A percentile compares a stretch with the other conserved stretches of the same genome.
Conservation (phyloP, 2,329 filamentous ascomycete species). For the Trichoderma aggressivum region DNA sequence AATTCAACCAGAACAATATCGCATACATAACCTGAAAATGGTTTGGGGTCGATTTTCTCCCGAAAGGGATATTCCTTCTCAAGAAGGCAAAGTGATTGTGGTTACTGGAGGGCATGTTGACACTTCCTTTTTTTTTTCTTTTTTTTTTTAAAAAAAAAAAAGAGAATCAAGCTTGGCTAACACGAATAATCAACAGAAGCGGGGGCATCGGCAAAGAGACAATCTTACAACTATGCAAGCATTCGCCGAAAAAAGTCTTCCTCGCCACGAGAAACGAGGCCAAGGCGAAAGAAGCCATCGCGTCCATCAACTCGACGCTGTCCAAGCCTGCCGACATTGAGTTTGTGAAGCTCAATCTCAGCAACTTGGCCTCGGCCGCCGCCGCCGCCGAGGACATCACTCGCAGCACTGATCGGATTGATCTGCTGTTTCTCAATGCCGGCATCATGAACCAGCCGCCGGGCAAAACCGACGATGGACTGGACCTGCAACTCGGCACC, state of each 20-base stretch:
- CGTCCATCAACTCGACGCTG: slow-evolving; percentile 30
- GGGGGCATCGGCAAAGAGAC: slow-evolving; percentile 29
- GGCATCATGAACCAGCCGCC: slow-evolving; percentile 42
- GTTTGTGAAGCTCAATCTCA: slow-evolving; percentile 16
- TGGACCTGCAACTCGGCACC: slow-evolving; percentile 47
- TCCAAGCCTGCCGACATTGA: slow-evolving; percentile 35
- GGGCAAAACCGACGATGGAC: slow-evolving; percentile 41
- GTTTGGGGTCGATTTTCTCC: slow-evolving; percentile 26
- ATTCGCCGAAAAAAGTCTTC: slow-evolving; percentile 51
- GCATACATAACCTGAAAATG: background rate
- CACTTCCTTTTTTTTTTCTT: no score
- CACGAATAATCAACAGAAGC: slow-evolving; percentile 31
- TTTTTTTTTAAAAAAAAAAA: no score
- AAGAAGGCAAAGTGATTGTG: slow-evolving; percentile 48
- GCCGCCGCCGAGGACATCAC: background rate
- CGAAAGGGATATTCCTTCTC: slow-evolving; percentile 41
- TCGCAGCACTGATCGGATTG: slow-evolving; percentile 30
- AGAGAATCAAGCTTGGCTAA: background rate
- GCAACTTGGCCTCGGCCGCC: background rate
- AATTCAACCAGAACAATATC: background rate
- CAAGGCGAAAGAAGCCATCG: slow-evolving; percentile 43
- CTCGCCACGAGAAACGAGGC: slow-evolving; percentile 48
- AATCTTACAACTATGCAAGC: slow-evolving; percentile 31
- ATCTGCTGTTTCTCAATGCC: slow-evolving; percentile 47
- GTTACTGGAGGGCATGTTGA: slow-evolving; percentile 45